Evolutionary conservation across 129 eudicot genomes (phyloP).

Genomic region (Flaveria sonorensis): DNA sequence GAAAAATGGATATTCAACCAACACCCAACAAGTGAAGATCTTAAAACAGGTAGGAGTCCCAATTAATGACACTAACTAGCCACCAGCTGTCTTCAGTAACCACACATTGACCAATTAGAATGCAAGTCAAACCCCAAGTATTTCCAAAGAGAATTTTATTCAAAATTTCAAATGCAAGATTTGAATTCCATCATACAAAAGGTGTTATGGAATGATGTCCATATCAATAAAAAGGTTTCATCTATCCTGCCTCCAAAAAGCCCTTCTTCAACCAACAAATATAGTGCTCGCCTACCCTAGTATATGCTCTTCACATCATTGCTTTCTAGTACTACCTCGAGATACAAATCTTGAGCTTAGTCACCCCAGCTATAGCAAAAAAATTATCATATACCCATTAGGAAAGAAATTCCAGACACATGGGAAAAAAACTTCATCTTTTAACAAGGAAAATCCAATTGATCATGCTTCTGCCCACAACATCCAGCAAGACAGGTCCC

Average conservation of each 20-base stretch:
- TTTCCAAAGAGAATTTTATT: background rate
- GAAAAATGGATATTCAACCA: conserved; percentile 22
- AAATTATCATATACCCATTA: conserved; percentile 17
- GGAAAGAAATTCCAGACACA: conserved; percentile 1
- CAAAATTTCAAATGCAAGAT: conserved; percentile 19
- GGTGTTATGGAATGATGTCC: conserved; percentile 22
- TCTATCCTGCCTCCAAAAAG: conserved; percentile 28
- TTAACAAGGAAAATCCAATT: conserved; percentile 24
- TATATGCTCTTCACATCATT: conserved; percentile 11
- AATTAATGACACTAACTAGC: background rate
- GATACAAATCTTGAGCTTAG: conserved; percentile 31
- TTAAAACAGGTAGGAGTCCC: conserved; percentile 21
- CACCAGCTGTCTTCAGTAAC: conserved; percentile 25
- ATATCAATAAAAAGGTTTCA: conserved; percentile 20
- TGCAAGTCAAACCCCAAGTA: conserved; percentile 26
- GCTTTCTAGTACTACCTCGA: conserved; percentile 28
- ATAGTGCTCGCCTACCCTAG: conserved; percentile 18
- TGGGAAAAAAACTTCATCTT: conserved; percentile 20
- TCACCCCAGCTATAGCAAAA: conserved; percentile 12
- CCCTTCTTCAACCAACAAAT: conserved; percentile 29
- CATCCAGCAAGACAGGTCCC: conserved; percentile 16
- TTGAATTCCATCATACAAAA: conserved; percentile 11
- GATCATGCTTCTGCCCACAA: conserved; percentile 22
- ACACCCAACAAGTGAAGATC: conserved; percentile 22
- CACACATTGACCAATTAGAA: conserved; percentile 29